Evolutionary conservation across 139 green algal genomes (phyloP).

Genomic region (Pleodorina starrii): DNA sequence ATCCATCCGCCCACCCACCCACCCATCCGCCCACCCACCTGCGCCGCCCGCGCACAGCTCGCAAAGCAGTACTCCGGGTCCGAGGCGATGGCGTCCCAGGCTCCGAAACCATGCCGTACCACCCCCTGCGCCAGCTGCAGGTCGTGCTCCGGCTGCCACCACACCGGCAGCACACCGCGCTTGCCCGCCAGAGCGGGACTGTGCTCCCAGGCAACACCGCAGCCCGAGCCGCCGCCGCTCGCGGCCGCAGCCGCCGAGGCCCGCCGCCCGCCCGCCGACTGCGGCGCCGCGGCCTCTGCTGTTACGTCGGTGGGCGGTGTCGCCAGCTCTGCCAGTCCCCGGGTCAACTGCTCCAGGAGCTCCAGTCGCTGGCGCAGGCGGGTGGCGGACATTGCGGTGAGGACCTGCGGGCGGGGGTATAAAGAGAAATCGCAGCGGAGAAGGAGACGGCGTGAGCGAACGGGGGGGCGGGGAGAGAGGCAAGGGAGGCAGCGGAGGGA

Average conservation of each 20-base stretch:
- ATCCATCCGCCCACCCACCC: not conserved
- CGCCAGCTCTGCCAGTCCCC: not conserved
- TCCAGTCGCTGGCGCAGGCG: conserved; percentile 30
- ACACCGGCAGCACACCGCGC: conserved; percentile 36
- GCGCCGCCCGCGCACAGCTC: conserved; percentile 1
- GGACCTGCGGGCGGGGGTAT: not conserved
- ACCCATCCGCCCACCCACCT: not conserved
- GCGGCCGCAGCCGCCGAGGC: not conserved
- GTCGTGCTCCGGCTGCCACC: conserved; percentile 46
- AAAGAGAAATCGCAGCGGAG: too few species aligned
- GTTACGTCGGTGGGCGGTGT: not conserved
- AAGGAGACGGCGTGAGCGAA: too few species aligned
- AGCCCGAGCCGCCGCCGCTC: too few species aligned
- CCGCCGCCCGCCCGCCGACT: not conserved
- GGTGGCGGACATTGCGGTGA: conserved; percentile 4
- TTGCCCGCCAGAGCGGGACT: not conserved
- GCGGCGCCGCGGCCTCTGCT: not conserved
- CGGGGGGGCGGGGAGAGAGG: too few species aligned
- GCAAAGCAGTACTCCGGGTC: conserved; percentile 20
- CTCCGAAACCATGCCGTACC: conserved; percentile 30
- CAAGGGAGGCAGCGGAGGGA: not conserved
- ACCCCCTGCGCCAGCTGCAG: conserved; percentile 34
- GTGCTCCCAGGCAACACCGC: conserved; percentile 10
- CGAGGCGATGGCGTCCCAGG: conserved; percentile 20
- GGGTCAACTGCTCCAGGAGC: not conserved